Conservation (phyloP, 768 basidiomycete genomes). For the Pholiota molesta region DNA sequence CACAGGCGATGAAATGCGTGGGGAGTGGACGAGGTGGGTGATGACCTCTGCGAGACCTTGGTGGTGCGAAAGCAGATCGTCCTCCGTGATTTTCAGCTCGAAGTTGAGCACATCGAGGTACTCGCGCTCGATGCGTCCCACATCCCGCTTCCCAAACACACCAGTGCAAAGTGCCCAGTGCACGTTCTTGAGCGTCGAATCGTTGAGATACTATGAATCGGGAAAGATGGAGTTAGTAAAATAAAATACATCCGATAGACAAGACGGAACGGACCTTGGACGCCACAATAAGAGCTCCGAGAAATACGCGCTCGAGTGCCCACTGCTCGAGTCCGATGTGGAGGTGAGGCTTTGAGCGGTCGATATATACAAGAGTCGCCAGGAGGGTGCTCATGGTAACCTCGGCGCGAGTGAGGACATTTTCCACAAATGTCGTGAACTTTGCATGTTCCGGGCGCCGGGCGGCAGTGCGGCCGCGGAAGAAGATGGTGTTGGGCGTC, state of each 20-base stretch:
- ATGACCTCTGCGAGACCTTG: constrained; percentile 37
- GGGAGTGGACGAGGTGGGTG: constrained; percentile 26
- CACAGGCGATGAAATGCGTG: constrained; percentile 16
- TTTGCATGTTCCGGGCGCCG: constrained; percentile 55
- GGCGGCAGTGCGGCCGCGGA: constrained; percentile 49
- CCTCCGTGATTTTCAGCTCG: constrained; percentile 66
- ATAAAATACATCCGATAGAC: constrained; percentile 5
- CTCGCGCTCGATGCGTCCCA: constrained; percentile 81
- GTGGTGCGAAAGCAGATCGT: constrained; percentile 60
- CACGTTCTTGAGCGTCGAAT: constrained; percentile 88
- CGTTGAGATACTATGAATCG: constrained; percentile 72
- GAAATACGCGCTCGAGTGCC: constrained; percentile 90
- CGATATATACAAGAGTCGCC: constrained; percentile 74
- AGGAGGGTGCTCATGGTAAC: constrained; percentile 71
- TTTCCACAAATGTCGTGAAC: constrained; percentile 67
- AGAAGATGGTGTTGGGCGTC: constrained; percentile 59
- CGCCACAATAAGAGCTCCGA: constrained; percentile 86
- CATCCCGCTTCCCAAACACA: constrained; percentile 80
- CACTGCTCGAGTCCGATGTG: constrained; percentile 83
- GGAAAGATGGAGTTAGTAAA: constrained; percentile 17
- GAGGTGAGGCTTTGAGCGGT: constrained; percentile 76
- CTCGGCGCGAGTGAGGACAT: constrained; percentile 74
- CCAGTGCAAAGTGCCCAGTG: constrained; percentile 90
- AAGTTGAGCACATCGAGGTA: constrained; percentile 82
- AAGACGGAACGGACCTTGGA: constrained; percentile 62